Percentiles rank a stretch among this genome's conserved stretches.
Evolutionary conservation across 305 asterid genomes (phyloP).

Genomic region (Fraxinus paxiana): DNA sequence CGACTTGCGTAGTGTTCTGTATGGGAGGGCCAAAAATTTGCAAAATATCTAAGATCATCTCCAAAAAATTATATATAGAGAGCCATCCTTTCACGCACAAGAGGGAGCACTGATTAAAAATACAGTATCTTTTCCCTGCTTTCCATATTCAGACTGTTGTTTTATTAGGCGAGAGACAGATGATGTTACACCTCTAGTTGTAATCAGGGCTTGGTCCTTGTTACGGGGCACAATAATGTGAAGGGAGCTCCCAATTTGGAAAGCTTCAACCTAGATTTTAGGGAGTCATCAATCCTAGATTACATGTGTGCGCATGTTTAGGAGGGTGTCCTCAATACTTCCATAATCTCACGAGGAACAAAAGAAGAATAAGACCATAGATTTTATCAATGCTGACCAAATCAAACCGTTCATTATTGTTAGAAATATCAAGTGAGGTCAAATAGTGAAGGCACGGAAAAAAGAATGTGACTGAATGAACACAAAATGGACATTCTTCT

Average conservation of each 20-base stretch:
- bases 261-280: not conserved
- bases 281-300: not conserved
- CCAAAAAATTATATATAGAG: no score
- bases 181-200: not conserved
- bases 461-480: not conserved
- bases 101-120: no score
- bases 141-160: not conserved
- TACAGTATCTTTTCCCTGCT: no score
- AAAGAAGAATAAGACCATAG: not conserved
- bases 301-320: not conserved
- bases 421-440: not conserved
- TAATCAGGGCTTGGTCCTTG: not conserved
- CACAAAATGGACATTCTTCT: conserved; percentile 9
- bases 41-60: no score
- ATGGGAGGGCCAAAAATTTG: no score
- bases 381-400: not conserved
- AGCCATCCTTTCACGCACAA: no score
- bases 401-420: not conserved
- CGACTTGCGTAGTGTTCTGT: no score
- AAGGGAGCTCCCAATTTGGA: not conserved
- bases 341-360: not conserved
- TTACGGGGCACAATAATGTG: not conserved
- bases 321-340: not conserved
- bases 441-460: not conserved
- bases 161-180: not conserved